A percentile compares a stretch with the other conserved stretches of the same genome.
Conservation (phyloP, 768 basidiomycete species). For the Trametes cubensis region DNA sequence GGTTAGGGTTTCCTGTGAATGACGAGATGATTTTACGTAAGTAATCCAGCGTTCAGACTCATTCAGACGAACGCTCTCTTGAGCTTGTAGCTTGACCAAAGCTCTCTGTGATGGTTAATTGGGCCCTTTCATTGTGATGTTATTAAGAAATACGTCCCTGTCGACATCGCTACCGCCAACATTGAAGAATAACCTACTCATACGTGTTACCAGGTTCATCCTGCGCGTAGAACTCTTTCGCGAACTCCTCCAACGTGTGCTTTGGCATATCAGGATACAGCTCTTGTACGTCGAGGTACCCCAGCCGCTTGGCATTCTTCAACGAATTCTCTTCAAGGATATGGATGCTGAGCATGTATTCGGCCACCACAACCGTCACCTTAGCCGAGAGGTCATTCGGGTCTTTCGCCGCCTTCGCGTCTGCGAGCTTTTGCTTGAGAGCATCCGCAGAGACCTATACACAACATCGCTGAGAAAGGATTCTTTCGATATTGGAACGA, state of each 20-base stretch:
- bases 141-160: too few relatives aligned
- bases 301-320: slow-evolving; percentile 29
- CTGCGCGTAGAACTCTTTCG: slow-evolving; percentile 28
- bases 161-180: too few relatives aligned
- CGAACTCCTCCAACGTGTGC: slow-evolving; percentile 30
- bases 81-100: too few relatives aligned
- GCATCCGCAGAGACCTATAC: slow-evolving; percentile 15
- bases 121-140: too few relatives aligned
- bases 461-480: background rate
- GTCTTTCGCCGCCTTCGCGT: background rate
- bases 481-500: too few relatives aligned
- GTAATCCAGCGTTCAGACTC: too few relatives aligned
- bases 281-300: slow-evolving; percentile 35
- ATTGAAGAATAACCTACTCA: background rate
- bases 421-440: slow-evolving; percentile 2
- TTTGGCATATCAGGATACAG: slow-evolving; percentile 35
- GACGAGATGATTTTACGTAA: too few relatives aligned
- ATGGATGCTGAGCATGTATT: slow-evolving; percentile 25
- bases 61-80: too few relatives aligned
- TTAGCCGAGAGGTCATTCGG: background rate
- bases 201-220: slow-evolving; percentile 8
- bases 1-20: too few relatives aligned
- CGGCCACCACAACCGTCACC: background rate
- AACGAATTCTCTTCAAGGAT: slow-evolving; percentile 36
- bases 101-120: too few relatives aligned